phyloP scores from a whole-genome alignment of 2,329 filamentous ascomycete species.

The Cladophialophora chaetospira region DNA sequence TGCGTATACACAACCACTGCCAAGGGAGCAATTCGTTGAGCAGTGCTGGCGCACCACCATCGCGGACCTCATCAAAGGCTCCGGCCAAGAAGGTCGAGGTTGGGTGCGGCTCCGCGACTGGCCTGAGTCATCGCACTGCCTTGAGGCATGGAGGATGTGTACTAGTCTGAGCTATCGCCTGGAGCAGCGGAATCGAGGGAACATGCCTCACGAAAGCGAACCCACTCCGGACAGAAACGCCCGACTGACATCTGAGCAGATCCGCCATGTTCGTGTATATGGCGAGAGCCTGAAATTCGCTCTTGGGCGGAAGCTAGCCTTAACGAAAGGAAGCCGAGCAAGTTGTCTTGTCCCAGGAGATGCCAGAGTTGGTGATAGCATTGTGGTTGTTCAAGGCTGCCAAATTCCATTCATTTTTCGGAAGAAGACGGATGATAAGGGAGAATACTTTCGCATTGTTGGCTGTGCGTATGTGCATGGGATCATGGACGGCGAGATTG shows the following conservation, averaged over 20 bases:
- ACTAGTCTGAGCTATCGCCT: neutral
- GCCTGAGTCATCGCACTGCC: constrained; percentile 5
- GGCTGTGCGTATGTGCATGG: constrained; percentile 22
- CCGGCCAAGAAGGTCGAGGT: constrained; percentile 11
- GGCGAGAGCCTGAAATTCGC: constrained; percentile 12
- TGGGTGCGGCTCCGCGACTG: constrained; percentile 8
- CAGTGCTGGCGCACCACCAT: constrained; percentile 18
- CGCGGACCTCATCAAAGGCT: constrained; percentile 13
- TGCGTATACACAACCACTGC: neutral
- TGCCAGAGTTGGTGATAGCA: constrained; percentile 2
- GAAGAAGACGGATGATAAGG: neutral
- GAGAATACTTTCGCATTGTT: constrained; percentile 20
- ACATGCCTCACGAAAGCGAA: neutral
- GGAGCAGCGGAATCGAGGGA: neutral
- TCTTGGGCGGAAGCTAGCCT: constrained; percentile 9
- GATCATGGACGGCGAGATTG: constrained; percentile 24
- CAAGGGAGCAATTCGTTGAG: constrained; percentile 5
- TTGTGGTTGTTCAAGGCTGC: constrained; percentile 20
- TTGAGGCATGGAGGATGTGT: neutral
- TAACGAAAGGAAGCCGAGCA: neutral
- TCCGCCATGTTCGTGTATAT: neutral
- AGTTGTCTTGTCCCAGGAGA: constrained; percentile 7
- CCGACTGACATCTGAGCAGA: neutral
- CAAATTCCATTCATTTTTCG: constrained; percentile 19
- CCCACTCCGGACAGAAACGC: neutral